Base-by-base conservation (phyloP, 331 rosid species). In the Acacia pycnantha region DNA sequence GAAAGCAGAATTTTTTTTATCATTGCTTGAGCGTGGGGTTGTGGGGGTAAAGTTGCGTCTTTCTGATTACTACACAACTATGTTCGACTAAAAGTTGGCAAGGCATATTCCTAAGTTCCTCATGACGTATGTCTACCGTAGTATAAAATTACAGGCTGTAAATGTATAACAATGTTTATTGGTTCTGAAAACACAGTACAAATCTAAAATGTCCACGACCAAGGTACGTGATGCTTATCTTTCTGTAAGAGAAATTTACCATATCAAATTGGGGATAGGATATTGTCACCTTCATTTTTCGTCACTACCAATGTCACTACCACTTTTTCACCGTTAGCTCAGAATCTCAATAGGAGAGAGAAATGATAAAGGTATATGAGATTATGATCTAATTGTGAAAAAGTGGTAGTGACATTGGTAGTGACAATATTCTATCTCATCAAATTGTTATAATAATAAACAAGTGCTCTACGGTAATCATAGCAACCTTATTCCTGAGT, bases 181-280 rank as follows among this genome's bases (percentile, higher is more conserved):
- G 77, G 41, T 51, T 79, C 46, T 64, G 77, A 68, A 61, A 50
- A 62, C 51, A 35, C 27, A 26, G 59, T 62, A 35, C 53, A 33
- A 51, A 73, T 59, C 1, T 50, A 24, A 19, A 31, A 65, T 66
- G 46, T 61, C 53, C 50, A 24, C 15, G 10, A 58, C 26, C 51
- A 53, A 27, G 68, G 24, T 82, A 31, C 41, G 46, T 48, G 40
- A 12, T 48, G 61, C 40, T 43, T 31, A 18, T 31, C 2, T 3
- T 27, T 4, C 47, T 4, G 33, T 22, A 11, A 62, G 41, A 70
- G 70, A 29, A 65, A 50, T 70, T 46, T 13, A 64, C 74, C 69
- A 9, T 46, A 33, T 31, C 46, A 72, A 27, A 46, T 73, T 64
- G 54, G n/a, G n/a, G n/a, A n/a, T n/a, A n/a, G n/a, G n/a, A n/a